Conservation (phyloP, 1,139 yeast species). For the Yarrowia galli region DNA sequence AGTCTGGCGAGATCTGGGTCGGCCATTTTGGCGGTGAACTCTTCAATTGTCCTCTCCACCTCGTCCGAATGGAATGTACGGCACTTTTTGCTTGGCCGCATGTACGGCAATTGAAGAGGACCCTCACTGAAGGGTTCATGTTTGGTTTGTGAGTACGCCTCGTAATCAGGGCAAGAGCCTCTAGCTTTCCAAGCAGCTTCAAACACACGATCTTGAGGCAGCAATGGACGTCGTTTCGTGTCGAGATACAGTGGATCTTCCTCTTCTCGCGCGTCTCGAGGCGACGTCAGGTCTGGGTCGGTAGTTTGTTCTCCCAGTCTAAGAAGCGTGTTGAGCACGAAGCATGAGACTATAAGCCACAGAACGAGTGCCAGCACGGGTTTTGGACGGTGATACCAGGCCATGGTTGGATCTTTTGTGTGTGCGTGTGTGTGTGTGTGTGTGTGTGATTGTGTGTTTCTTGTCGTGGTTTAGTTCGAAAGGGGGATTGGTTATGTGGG, state of each 20-base stretch:
- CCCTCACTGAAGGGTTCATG: constrained; percentile 51
- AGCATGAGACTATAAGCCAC: constrained; percentile 10
- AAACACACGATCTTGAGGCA: constrained; percentile 9
- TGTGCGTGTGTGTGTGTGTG: neutral
- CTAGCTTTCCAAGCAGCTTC: constrained; percentile 25
- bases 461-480: neutral
- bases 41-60: constrained; percentile 68
- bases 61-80: constrained; percentile 72
- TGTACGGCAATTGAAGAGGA: constrained; percentile 63
- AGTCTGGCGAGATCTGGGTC: constrained; percentile 75
- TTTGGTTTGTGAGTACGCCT: constrained; percentile 50
- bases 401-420: constrained; percentile 6
- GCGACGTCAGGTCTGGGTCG: constrained; percentile 3
- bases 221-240: neutral
- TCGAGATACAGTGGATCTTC: neutral
- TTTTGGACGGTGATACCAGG: constrained; percentile 33
- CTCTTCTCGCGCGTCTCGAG: neutral
- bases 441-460: neutral
- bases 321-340: constrained; percentile 4
- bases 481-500: neutral
- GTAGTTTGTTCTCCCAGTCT: constrained; percentile 5
- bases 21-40: constrained; percentile 58
- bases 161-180: constrained; percentile 53
- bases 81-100: constrained; percentile 76
- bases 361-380: constrained; percentile 8